Evolutionary conservation across 2,329 filamentous ascomycete genomes (phyloP), one percentile per base, ranked within the genome.

Genomic region (Pyricularia grisea): DNA sequence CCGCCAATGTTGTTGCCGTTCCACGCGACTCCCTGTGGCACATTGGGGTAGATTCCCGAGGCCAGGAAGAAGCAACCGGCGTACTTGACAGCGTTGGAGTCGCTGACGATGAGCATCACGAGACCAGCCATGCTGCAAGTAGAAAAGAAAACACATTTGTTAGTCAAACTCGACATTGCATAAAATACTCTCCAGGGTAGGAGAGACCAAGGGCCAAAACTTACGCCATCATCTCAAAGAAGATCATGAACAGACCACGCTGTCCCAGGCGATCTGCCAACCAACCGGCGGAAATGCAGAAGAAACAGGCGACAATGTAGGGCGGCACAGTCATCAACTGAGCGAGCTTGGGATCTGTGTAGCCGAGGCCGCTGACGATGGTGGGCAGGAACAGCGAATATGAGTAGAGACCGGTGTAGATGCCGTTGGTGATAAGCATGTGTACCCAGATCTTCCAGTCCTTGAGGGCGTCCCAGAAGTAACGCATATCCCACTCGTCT

Each of bases 391-490:
- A 80, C 78, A 83, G 75, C 90, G 69, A 68, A 83, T 84, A 67
- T 83, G 85, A 3, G 83, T 64, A 65, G 5, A 36, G 25, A 70
- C 27, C 71, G 67, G 31, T 36, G 17, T n/a, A 4, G 61, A 68
- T 42, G 67, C 67, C 67, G 60, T 65, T 65, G 61, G 61, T 65
- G 60, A 65, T 65, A 67, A 90, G 80, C 4, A 89, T 79, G 68
- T 83, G 84, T 31, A 83, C 78, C 80, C 82, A 85, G 65, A 92
- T 93, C 78, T 97, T 94, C 90, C 91, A 95, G 74, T 97, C 93
- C 55, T 83, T 87, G 65, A 94, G 80, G 1, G 89, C 89, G 9
- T 87, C 84, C 85, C 87, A 88, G 70, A 95, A 87, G 75, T 94
- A 95, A 17, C 82, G 81, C 87, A 90, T 91, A 71, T 88, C 84